Evolutionary conservation across 108 stramenopile genomes (phyloP), one percentile per base, ranked within the genome.

Genomic region (Seminavis robusta): DNA sequence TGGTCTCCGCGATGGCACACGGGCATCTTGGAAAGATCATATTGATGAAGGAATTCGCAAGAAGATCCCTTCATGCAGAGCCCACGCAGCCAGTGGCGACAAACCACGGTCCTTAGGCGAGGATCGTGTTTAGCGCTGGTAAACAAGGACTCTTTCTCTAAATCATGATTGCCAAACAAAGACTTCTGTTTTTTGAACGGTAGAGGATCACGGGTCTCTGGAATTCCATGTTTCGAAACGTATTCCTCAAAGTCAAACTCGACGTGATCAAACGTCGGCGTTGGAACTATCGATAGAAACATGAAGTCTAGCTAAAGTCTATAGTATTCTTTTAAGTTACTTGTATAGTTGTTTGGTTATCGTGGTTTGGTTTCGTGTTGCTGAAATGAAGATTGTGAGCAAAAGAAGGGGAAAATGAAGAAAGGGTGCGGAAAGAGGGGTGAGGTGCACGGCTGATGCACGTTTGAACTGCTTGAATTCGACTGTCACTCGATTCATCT

Each of bases 41-140:
- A 94, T 54, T 93, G 90, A 66, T 96, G 95, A 41, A 96, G 56
- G 57, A 94, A 96, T 56, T 94, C 95, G 51, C 95, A 96, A 4
- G 87, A 81, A 27, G 81, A 78, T 7, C 95, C 95, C 61, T 94
- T 96, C 95, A 96, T 96, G 67, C 95, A 96, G 29, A 96, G 64
- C 59, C 91, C 95, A 26, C 92, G 81, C 38, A 96, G 75, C 95
- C 95, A 96, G 58, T 96, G 95, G 36, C 95, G 87, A 67, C 95
- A 96, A 23, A 96, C 95, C 11, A 94, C 89, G 0, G 90, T 94
- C 9, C 93, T 81, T 16, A 94, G 52, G 10, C 92, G 80, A n/a
- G 92, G 92, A 76, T 94, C 92, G 49, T 88, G 74, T 55, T 88
- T 88, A 59, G 91, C 91, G 44, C 74, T 74, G 13, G 91, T 92